Evolutionary conservation across 352 stramenopile species (phyloP).

Genomic region (Phytophthora pseudosyringae): DNA sequence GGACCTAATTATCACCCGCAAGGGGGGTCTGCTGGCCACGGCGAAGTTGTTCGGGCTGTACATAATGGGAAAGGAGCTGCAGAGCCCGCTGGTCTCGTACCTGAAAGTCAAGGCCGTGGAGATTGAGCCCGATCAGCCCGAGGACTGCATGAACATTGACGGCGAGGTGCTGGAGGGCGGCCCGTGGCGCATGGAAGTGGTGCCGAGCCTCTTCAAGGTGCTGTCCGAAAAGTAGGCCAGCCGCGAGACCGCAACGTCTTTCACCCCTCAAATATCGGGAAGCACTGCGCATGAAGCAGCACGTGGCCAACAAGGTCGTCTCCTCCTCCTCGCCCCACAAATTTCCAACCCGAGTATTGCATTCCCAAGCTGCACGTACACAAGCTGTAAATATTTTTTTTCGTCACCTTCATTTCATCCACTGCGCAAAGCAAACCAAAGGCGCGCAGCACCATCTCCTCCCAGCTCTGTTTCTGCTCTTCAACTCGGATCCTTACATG

Average conservation of each 20-base stretch:
- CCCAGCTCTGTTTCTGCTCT: constrained; percentile 9
- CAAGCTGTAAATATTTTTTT: constrained; percentile 45
- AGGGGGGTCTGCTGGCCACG: constrained; percentile 54
- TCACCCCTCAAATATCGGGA: constrained; percentile 2
- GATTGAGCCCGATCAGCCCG: constrained; percentile 64
- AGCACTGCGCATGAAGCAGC: constrained; percentile 33
- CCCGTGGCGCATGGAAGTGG: constrained; percentile 84
- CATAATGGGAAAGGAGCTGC: constrained; percentile 74
- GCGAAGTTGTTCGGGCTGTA: constrained; percentile 68
- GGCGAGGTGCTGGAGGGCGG: constrained; percentile 72
- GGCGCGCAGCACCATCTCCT: no score
- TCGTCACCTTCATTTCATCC: constrained; percentile 2
- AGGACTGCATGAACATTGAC: constrained; percentile 85
- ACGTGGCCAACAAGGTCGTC: neutral
- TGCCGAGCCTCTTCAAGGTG: constrained; percentile 89
- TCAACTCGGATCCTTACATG: no score
- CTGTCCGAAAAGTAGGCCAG: constrained; percentile 78
- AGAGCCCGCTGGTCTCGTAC: constrained; percentile 78
- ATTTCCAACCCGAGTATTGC: constrained; percentile 14
- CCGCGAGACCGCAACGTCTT: neutral
- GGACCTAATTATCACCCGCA: constrained; percentile 79
- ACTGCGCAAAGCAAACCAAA: neutral
- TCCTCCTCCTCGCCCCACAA: neutral
- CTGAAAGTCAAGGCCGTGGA: constrained; percentile 82
- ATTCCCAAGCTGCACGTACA: constrained; percentile 27